These are phyloP conservation scores for Parmales sp. DNA, from an alignment of 108 stramenopile genomes.

Conservation along the genomic window DNA sequence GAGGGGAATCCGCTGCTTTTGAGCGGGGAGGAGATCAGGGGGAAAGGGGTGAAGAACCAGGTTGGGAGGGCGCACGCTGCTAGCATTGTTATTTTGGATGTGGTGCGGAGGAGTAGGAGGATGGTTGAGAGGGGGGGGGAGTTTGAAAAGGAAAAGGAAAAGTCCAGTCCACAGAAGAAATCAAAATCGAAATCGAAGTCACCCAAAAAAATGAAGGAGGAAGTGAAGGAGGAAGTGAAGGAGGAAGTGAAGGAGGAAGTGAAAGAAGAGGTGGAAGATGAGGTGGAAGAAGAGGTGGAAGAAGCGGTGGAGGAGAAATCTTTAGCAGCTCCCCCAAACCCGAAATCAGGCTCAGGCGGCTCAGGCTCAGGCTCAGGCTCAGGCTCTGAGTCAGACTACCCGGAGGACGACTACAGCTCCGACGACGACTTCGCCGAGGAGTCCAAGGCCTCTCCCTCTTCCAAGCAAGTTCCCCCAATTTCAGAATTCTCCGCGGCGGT, in stretches of 20 bases:
- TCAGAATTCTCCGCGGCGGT: not conserved
- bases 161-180: conserved; percentile 8
- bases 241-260: not conserved
- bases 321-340: not conserved
- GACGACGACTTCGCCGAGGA: not conserved
- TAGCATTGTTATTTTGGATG: conserved; percentile 24
- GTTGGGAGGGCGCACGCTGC: conserved; percentile 15
- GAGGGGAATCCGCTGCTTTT: conserved; percentile 26
- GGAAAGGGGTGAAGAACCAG: not conserved
- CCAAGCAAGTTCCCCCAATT: not conserved
- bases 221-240: not conserved
- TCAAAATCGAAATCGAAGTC: not conserved
- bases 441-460: not conserved
- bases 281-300: not conserved
- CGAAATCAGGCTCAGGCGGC: not conserved
- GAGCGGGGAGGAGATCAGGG: conserved; percentile 14
- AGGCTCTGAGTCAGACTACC: not conserved
- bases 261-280: not conserved
- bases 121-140: not conserved
- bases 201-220: not conserved
- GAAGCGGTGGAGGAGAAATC: not conserved
- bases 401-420: not conserved
- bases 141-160: not conserved
- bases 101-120: conserved; percentile 12
- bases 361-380: not conserved